Evolutionary conservation across 2,329 filamentous ascomycete genomes (phyloP), one percentile per base, ranked within the genome.

Genomic region (Sclerotinia spermophila): DNA sequence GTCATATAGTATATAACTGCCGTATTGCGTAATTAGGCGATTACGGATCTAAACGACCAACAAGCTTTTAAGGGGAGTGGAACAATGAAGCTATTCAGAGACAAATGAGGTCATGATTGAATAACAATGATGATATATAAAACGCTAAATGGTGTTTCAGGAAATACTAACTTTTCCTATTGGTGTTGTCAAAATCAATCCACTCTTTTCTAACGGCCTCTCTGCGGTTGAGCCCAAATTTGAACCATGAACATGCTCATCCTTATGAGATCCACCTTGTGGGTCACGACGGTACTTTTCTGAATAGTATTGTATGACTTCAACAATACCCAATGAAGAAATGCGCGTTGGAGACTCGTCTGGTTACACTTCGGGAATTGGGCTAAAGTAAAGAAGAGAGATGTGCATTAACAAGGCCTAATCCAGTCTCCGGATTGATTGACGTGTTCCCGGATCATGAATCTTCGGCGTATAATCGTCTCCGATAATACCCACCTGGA

Each of bases 91-190:
- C 27, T 48, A 64, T 64, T 38, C 30, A 65, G 33, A 53, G 45
- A 65, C 61, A 65, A 51, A 51, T 65, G 61, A 65, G 33, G 61
- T 65, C 33, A 65, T 65, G 24, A 13, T 53, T n/a, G 30, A 51
- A 33, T 15, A 45, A 27, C 13, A 15, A 61, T 30, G 58, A 30
- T 61, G 38, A 21, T 61, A 13, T 44, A 15, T 10, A 17, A 64
- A 64, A 64, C 61, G 48, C 30, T n/a, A 48, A 64, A 7, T 33
- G 35, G 27, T 10, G 44, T 64, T 64, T 64, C 61, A 48, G 7
- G 44, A 21, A 21, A 24, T n/a, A 1, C 7, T 27, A 64, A 64
- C 48, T n/a, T 27, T n/a, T 64, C 44, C 61, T 64, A 64, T 64
- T 64, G 61, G 61, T 33, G 45, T 35, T 35, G 13, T 51, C 7